Percentiles rank a stretch among this genome's conserved stretches.
Conservation (phyloP, 805 yeast genomes). For the Starmerella powellii region DNA sequence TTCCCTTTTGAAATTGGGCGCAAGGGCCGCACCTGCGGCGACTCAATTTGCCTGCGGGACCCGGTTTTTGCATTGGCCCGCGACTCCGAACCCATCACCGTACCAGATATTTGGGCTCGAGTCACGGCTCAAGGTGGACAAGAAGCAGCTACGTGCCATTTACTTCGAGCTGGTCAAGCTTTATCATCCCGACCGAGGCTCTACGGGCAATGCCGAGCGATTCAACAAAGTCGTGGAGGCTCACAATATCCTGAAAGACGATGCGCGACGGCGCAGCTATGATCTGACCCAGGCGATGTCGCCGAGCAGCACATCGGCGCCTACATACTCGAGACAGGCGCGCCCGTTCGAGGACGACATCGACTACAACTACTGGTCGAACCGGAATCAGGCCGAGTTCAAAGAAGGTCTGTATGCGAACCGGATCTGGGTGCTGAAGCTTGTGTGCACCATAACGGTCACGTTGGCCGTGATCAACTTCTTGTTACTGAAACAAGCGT, state of each 20-base stretch:
- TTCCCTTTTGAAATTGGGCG: too few relatives aligned
- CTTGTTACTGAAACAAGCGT: constrained; percentile 25
- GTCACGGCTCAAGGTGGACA: constrained; percentile 26
- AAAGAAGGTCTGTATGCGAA: constrained; percentile 31
- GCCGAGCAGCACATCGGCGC: background rate
- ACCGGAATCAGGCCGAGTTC: constrained; percentile 29
- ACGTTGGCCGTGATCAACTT: constrained; percentile 33
- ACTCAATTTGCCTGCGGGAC: too few relatives aligned
- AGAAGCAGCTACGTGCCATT: constrained; percentile 34
- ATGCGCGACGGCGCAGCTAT: constrained; percentile 28
- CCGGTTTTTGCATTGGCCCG: constrained; percentile 63
- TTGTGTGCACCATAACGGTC: constrained; percentile 33
- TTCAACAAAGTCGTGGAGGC: constrained; percentile 49
- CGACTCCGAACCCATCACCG: constrained; percentile 46
- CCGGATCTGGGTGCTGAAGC: constrained; percentile 35
- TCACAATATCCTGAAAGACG: constrained; percentile 43
- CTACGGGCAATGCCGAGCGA: constrained; percentile 32
- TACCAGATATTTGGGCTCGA: constrained; percentile 50
- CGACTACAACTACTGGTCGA: constrained; percentile 21
- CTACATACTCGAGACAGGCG: background rate
- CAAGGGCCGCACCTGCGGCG: too few relatives aligned
- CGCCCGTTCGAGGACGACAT: constrained; percentile 9
- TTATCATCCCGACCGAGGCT: constrained; percentile 63
- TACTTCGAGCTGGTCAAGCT: constrained; percentile 55
- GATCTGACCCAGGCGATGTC: constrained; percentile 6